A percentile compares a stretch with the other conserved stretches of the same genome.
Conservation (phyloP, 139 green algal species). For the Auxenochlorella pyrenoidosa region DNA sequence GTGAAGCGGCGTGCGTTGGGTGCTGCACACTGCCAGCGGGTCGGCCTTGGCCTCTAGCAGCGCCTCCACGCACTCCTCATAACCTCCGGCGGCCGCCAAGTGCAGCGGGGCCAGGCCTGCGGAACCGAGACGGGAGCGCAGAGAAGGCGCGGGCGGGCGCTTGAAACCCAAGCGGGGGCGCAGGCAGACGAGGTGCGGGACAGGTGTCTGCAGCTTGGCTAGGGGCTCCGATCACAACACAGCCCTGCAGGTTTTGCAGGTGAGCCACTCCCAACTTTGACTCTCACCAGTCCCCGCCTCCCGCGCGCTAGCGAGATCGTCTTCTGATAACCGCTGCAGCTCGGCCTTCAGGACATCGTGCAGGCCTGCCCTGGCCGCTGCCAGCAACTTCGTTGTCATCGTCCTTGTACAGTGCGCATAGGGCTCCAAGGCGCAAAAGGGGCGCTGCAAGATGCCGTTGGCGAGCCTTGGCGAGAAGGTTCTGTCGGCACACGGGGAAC, state of each 20-base stretch:
- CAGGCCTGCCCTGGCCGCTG: neutral
- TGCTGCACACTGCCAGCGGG: neutral
- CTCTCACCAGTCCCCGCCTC: neutral
- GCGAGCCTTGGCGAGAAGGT: too few relatives aligned
- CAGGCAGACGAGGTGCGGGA: neutral
- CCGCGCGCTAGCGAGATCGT: neutral
- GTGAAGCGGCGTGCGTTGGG: conserved; percentile 66
- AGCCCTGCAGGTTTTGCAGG: neutral
- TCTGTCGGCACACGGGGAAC: too few relatives aligned
- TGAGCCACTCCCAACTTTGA: neutral
- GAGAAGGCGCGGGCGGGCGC: neutral
- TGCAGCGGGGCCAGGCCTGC: conserved; percentile 68
- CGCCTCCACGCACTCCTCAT: conserved; percentile 68
- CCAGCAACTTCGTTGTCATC: neutral
- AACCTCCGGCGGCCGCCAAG: conserved; percentile 63
- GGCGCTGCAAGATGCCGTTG: too few relatives aligned
- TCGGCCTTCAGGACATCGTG: neutral
- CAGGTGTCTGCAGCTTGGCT: neutral
- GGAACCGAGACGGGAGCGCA: neutral
- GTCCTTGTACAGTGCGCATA: too few relatives aligned
- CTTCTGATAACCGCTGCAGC: neutral
- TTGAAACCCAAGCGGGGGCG: neutral
- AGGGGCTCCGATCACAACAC: neutral
- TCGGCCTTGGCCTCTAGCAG: conserved; percentile 50
- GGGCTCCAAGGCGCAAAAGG: too few relatives aligned